Percentiles rank a stretch among this genome's conserved stretches.
Conservation (phyloP, 768 basidiomycete species). For the Sporobolomyces pararoseus region DNA sequence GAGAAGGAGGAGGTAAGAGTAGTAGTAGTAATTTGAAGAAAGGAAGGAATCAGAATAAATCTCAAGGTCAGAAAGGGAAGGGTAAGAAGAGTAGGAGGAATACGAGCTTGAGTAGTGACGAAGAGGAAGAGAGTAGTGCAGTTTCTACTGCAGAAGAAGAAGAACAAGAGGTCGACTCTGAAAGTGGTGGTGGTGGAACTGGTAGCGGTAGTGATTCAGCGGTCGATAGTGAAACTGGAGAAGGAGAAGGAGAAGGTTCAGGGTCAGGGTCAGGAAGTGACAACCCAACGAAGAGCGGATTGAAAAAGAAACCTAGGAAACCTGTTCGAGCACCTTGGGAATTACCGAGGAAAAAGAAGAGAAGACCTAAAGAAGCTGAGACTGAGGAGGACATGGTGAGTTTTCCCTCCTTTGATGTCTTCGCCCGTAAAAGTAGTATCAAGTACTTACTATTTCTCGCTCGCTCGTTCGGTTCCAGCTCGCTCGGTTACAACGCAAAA, state of each 20-base stretch:
- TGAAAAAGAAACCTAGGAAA: neutral
- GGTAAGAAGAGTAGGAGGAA: neutral
- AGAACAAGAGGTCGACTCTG: neutral
- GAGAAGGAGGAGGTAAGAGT: neutral
- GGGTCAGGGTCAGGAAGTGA: neutral
- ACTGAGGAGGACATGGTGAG: conserved; percentile 18
- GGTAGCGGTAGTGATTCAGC: neutral
- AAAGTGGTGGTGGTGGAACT: neutral
- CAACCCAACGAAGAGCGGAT: neutral
- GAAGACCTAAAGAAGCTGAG: conserved; percentile 4
- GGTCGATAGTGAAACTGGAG: neutral
- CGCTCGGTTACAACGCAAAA: conserved; percentile 1
- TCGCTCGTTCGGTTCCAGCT: neutral
- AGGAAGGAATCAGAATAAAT: neutral
- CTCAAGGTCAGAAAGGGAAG: neutral
- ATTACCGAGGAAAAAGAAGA: conserved; percentile 4
- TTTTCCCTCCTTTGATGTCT: neutral
- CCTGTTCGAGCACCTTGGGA: conserved; percentile 8
- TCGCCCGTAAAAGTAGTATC: too few species aligned
- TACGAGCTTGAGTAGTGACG: neutral
- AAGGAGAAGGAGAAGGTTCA: neutral
- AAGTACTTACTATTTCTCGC: too few species aligned
- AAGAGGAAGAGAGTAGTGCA: neutral
- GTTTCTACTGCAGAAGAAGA: neutral
- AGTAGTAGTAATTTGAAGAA: neutral